Base-by-base conservation (phyloP, 257 asterid genomes). In the Leonotis leonurus region DNA sequence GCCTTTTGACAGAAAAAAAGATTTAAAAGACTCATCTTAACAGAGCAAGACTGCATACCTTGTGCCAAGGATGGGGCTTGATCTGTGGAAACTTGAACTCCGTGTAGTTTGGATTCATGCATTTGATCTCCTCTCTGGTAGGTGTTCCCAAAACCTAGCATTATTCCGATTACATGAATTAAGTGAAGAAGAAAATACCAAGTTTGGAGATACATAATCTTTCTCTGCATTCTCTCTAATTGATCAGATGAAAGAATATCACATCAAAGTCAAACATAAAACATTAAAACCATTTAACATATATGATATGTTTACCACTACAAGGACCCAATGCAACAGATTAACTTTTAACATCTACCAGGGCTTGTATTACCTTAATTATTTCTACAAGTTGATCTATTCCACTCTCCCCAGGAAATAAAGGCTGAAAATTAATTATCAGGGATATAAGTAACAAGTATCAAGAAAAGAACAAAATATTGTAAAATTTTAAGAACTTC, bases 61-160 rank as follows among this genome's bases (percentile, higher is more conserved):
- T 90, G 80, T 90, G 98, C 98, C 98, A 90, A n/a, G 98, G 98
- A 73, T 90, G 98, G 69, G 96, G 91, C 73, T 90, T 90, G 81
- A 88, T 90, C 77, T 90, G 98, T 45, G 96, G 98, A 74, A 90
- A 90, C 76, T 88, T 90, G 73, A 90, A 90, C 74, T 90, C 96
- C 0, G 95, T 88, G 55, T 90, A 90, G 81, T 90, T 90, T 39
- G 98, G 95, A 41, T 90, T 90, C 98, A 90, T 90, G 87, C 98
- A 90, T 70, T 85, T 88, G 67, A 90, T 90, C 84, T 90, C 98
- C 75, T 90, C 98, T 65, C 98, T 80, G 26, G 98, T 90, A 63
- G 98, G 98, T 64, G 98, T 90, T 77, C 98, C 98, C 85, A 90
- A 75, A 77, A 90, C 96, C 98, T 90, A 73, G 53, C 64, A 50